Base-by-base conservation (phyloP, 2,329 filamentous ascomycete species). In the Cercospora citrullina region DNA sequence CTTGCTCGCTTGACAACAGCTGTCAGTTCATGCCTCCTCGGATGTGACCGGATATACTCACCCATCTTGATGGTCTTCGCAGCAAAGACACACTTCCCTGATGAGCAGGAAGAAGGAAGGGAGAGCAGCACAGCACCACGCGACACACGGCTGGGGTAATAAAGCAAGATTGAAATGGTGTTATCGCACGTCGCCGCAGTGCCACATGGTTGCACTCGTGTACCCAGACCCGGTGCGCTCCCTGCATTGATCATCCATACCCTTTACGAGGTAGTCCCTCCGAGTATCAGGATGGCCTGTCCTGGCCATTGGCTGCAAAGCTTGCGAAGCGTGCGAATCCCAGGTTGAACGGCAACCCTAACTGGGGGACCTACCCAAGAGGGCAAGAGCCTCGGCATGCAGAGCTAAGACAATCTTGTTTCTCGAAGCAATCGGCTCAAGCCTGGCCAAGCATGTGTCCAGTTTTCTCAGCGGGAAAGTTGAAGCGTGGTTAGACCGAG, bases 71-170 rank as follows among this genome's bases (percentile, higher is more conserved):
- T 42, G 28, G 61, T 26, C 30, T 42, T 21, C 39, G 21, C 58
- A 60, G n/a, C 31, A 26, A 23, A 55, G 48, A 55, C 36, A 23
- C 61, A 57, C 61, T 55, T 57, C 48, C 45, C 51, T 21, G 61
- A 55, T 21, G 61, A 55, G 61, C 21, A n/a, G 45, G 39, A 28
- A 45, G 33, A 48, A 58, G 33, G 23, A 31, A 45, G 14, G 55
- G n/a, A 59, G 18, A n/a, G 28, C 5, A 6, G 55, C 18, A 23
- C 16, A 31, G 8, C 23, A 55, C 48, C 48, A 55, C 48, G 23
- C 53, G 62, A 64, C 62, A 57, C 53, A 31, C 48, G 26, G 45
- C 61, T 63, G 31, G 23, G 42, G 26, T 63, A 33, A 63, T 63
- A 45, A 23, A 33, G 28, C 48, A 26, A 31, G n/a, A 16, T 42